phyloP scores from a whole-genome alignment of 2,329 filamentous ascomycete genomes.

The Botrytis squamosa region DNA sequence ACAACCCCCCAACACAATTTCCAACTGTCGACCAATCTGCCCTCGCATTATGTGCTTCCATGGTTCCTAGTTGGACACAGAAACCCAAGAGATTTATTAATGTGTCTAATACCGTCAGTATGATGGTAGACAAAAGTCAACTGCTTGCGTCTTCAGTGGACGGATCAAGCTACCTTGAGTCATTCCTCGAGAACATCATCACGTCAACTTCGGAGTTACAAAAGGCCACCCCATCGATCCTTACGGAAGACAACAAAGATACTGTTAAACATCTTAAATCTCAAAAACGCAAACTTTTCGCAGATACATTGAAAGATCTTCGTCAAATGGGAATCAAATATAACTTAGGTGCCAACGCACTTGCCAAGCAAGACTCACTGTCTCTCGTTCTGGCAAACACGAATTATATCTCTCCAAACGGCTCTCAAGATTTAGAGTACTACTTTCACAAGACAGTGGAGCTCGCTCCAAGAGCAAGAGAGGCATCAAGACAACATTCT shows the following conservation, averaged over 20 bases:
- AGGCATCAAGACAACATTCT: constrained; percentile 69
- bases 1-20: constrained; percentile 19
- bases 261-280: constrained; percentile 85
- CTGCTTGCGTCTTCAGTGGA: constrained; percentile 53
- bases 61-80: constrained; percentile 44
- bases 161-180: constrained; percentile 58
- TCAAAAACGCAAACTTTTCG: constrained; percentile 85
- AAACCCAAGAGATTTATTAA: constrained; percentile 69
- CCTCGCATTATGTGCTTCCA: constrained; percentile 31
- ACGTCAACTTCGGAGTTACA: constrained; percentile 70
- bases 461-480: constrained; percentile 65
- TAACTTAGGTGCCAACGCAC: constrained; percentile 72
- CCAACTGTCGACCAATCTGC: constrained; percentile 35
- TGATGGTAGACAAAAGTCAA: constrained; percentile 66
- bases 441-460: constrained; percentile 80
- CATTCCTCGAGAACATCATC: constrained; percentile 68
- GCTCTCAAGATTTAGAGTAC: constrained; percentile 50
- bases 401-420: constrained; percentile 40
- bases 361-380: constrained; percentile 71
- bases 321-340: constrained; percentile 86
- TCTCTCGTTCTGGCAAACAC: constrained; percentile 66
- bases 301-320: constrained; percentile 79
- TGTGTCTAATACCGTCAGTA: constrained; percentile 64
- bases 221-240: constrained; percentile 75
- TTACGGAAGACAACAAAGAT: constrained; percentile 85